phyloP scores from a whole-genome alignment of 1,284 basidiomycete genomes.

The Erythrobasidium hasegawianum region DNA sequence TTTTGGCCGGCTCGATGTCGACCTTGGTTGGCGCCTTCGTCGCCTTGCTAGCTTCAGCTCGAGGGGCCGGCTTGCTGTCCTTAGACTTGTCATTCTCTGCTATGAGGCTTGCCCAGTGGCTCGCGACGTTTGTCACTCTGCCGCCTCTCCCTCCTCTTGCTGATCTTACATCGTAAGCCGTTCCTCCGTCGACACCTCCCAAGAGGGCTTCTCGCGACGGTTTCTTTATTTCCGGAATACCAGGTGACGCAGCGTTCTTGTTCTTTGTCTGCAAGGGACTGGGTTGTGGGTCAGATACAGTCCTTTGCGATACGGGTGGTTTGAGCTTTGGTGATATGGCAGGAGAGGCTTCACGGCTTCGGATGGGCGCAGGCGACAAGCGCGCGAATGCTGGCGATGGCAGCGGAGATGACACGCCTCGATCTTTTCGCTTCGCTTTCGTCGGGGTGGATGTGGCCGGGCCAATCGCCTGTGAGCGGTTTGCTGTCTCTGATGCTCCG shows the following conservation, averaged over 20 bases:
- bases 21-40: background rate
- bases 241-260: background rate
- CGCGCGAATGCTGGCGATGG: background rate
- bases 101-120: conserved; percentile 27
- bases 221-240: background rate
- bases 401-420: background rate
- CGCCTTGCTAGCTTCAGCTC: background rate
- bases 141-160: conserved; percentile 33
- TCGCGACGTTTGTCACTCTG: conserved; percentile 24
- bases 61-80: background rate
- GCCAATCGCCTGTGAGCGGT: too few species aligned
- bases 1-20: background rate
- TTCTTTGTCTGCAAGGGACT: background rate
- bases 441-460: background rate
- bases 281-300: background rate
- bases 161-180: conserved; percentile 2
- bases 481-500: too few species aligned
- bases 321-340: background rate
- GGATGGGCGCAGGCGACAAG: background rate
- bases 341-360: background rate
- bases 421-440: background rate
- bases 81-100: conserved; percentile 8
- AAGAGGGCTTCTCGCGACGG: background rate
- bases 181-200: background rate
- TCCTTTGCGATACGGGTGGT: background rate